Evolutionary conservation across 129 eudicot species (phyloP), one percentile per base, ranked within the genome.

Genomic region (Chrysanthemum lavandulifolium): DNA sequence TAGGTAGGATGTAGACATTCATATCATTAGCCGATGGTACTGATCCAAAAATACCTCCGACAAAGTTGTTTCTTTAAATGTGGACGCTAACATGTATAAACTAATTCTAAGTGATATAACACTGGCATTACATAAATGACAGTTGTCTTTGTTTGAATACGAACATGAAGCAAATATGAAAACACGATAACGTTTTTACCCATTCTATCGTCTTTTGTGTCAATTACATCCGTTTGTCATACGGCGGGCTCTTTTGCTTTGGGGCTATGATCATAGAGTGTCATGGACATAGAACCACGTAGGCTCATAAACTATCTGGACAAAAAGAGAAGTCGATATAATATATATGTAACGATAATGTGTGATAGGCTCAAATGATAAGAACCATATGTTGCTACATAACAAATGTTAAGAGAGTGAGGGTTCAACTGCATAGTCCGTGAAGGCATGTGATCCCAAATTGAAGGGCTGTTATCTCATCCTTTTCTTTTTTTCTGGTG

Each of bases 401-500:
- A 76, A 76, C 80, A 67, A 73, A 73, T 21, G 36, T 13, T 9
- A n/a, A 36, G 53, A 36, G 60, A 67, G 31, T 10, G 72, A 29
- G 71, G 64, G 71, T 74, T 63, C 67, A 65, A 72, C 82, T 78
- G 82, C 65, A 78, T 12, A 78, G 73, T 68, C 82, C 82, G 82
- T 78, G 82, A 78, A 63, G 72, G 55, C 82, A 78, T 72, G 73
- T 78, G 82, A 78, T 72, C 82, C 78, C 12, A 55, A 47, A 65
- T 78, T 72, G 78, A 78, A 65, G 82, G 78, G 68, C 82, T 78
- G 13, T 78, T 78, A 65, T 72, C 82, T 68, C 75, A 57, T 68
- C 61, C 68, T 48, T 76, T 9, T 59, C 6, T 31, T 31, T 31
- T 31, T 31, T 4, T 31, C 36, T 31, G 36, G 51, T 29, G 10